Base-by-base conservation (phyloP, 306 rosid species). In the Quercus aquifolioides region DNA sequence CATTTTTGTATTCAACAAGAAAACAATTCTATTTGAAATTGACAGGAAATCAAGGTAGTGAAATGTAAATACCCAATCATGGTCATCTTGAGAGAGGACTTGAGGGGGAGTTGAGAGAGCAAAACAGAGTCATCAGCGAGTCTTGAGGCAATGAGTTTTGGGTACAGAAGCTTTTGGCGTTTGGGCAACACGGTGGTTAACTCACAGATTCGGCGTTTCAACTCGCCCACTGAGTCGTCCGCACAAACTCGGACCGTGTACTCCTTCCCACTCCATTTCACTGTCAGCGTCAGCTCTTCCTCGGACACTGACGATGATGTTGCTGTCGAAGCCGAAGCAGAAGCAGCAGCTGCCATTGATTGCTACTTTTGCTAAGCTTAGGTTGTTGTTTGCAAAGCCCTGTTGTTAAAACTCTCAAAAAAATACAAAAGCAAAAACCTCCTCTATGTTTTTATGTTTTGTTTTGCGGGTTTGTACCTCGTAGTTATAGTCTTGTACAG, bases 151-250 rank as follows among this genome's bases (percentile, higher is more conserved):
- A 73, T 46, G 76, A 85, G 82, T 82, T 92, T 92, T 1, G 97
- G 99, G 86, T 91, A 95, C 0, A 95, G 86, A 55, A 95, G 99
- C 89, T 92, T 95, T 82, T 91, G 97, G 55, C 99, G 99, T 79
- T 87, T 82, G 69, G 98, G 99, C 62, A 95, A 80, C 1, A 95
- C 99, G 84, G 74, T 92, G 31, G 99, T 95, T 65, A 89, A 57
- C 76, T 91, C 92, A 85, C 98, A 92, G 91, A 95, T 92, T 68
- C 99, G 94, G n/a, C 98, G 97, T 58, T 92, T 95, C 74, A 95
- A 77, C 80, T 95, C 98, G 12, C 92, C 92, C 1, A 92, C 83
- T 1, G 97, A 82, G 81, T 95, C 99, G 77, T 95, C 98, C 26
- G 86, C 92, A 69, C 98, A 95, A 0, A 95, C 85, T 25, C 97